A percentile compares a stretch with the other conserved stretches of the same genome.
These are phyloP conservation scores for Termitomyces sp. DNA, from an alignment of 768 basidiomycete species.

Conservation along the genomic window DNA sequence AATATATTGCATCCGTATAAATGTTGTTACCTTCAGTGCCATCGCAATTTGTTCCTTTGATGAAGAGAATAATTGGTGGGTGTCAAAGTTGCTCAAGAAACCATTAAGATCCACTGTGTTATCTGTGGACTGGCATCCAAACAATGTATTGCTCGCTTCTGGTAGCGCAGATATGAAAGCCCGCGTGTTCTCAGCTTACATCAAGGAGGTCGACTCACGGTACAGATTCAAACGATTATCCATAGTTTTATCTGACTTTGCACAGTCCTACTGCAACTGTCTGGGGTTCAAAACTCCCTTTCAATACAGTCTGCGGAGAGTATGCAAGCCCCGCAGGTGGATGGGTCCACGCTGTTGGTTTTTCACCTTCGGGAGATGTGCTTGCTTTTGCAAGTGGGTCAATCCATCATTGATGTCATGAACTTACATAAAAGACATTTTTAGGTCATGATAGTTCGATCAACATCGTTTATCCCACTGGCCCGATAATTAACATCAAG, in stretches of 20 bases:
- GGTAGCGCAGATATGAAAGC: constrained; percentile 99
- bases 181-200: constrained; percentile 94
- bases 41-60: constrained; percentile 98
- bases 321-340: constrained; percentile 86
- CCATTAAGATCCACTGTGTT: constrained; percentile 94
- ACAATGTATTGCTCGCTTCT: constrained; percentile 94
- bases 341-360: constrained; percentile 95
- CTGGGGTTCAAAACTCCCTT: constrained; percentile 98
- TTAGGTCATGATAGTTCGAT: constrained; percentile 93
- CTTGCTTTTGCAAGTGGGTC: constrained; percentile 88
- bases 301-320: constrained; percentile 96
- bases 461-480: constrained; percentile 86
- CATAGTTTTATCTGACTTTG: constrained; percentile 1
- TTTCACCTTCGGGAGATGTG: constrained; percentile 93
- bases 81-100: constrained; percentile 94
- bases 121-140: constrained; percentile 96
- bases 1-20: background rate
- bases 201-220: constrained; percentile 97
- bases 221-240: constrained; percentile 18
- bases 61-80: constrained; percentile 99
- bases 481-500: constrained; percentile 70
- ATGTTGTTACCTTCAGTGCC: constrained; percentile 41
- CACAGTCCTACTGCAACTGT: constrained; percentile 78
- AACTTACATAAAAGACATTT: background rate
- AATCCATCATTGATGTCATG: background rate